Percentiles rank a stretch among this genome's conserved stretches.
phyloP scores from a whole-genome alignment of 2,329 filamentous ascomycete genomes.

The Colletotrichum tanaceti region DNA sequence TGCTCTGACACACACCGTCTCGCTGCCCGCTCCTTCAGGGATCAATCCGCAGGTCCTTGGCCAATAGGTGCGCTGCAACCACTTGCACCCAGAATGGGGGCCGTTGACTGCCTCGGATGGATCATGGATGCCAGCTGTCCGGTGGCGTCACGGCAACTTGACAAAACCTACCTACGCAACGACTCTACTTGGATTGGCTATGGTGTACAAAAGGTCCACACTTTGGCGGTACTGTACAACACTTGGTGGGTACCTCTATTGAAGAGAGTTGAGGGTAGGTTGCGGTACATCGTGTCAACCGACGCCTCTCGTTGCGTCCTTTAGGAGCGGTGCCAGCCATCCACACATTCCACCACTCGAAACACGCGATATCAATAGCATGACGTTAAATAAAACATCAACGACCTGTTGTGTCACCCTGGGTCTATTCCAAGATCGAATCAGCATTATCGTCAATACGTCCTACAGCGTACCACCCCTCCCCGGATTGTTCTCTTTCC shows the following conservation, averaged over 20 bases:
- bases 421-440: constrained; percentile 1
- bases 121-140: background rate
- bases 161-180: background rate
- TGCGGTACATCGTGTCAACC: background rate
- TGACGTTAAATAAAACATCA: constrained; percentile 29
- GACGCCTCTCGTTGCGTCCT: background rate
- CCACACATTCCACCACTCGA: constrained; percentile 11
- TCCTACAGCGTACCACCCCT: constrained; percentile 24
- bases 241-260: background rate
- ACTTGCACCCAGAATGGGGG: constrained; percentile 3
- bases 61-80: background rate
- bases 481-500: constrained; percentile 23
- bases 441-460: constrained; percentile 27
- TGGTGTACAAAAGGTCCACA: background rate
- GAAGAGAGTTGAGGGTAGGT: background rate
- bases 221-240: background rate
- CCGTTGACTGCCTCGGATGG: background rate
- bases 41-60: constrained; percentile 13
- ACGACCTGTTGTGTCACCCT: constrained; percentile 12
- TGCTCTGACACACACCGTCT: constrained; percentile 2
- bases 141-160: background rate
- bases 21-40: constrained; percentile 30
- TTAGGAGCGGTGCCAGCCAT: background rate
- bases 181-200: background rate
- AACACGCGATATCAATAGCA: constrained; percentile 17